Base-by-base conservation (phyloP, 208 protist species). In the Crithidia acanthocephali region DNA sequence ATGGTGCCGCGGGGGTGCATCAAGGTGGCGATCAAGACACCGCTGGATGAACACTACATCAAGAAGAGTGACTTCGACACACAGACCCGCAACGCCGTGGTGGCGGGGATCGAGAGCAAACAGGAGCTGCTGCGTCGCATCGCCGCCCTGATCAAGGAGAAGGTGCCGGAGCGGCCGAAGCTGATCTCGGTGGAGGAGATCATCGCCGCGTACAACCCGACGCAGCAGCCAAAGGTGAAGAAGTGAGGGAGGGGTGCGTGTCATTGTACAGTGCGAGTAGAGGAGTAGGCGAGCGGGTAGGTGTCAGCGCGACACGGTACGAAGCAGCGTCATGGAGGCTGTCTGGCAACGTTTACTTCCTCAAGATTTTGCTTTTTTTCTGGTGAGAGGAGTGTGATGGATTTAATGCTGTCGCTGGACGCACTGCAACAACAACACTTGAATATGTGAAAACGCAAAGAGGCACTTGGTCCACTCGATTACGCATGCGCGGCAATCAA, bases 1-100 rank as follows among this genome's bases (percentile, higher is more conserved):
- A 55, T 91, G 48, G 81, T 85, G n/a, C 90, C 88, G n/a, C 87
- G 86, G 30, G 92, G 88, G 3, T 86, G 85, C 66, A 65, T 97
- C 8, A 86, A 83, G 77, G 88, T 95, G 25, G 75, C 80, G 27
- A 84, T 97, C 66, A 97, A 95, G 73, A 70, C 68, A 10, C 88
- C 92, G 0, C 30, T 72, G n/a, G 75, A 88, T 45, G 73, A 80
- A 68, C 90, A 97, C 68, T 93, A 94, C 79, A 87, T 95, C 60
- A 88, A 90, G 56, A 95, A 94, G 76, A 93, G 86, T 64, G 90
- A 95, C 40, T 97, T 93, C 58, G 92, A 97, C 76, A 84, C 73
- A n/a, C 84, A 94, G 59, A 91, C 75, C 35, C 87, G 92, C 23
- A 79, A 62, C 42, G 63, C 84, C 28, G 72, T 85, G 11, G 83